Base-by-base conservation (phyloP, 169 alveolate genomes). In the Babesia sp. region DNA sequence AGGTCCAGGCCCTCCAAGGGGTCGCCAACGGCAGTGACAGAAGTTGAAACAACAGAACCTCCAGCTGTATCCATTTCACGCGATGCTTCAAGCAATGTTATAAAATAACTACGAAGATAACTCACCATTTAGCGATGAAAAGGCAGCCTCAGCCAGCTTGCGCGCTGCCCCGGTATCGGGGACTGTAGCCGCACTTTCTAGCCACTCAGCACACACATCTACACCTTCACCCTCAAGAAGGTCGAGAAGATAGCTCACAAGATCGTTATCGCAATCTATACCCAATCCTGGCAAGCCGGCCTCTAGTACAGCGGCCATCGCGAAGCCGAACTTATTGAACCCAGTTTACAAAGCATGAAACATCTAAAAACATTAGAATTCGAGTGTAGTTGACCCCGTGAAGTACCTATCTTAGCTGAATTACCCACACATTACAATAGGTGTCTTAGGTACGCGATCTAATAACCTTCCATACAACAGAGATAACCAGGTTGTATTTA, bases 181-280 rank as follows among this genome's bases (percentile, higher is more conserved):
- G 28, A 20, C 74, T 6, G 45, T 31, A 1, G 74, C 7, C 26
- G 74, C 74, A 11, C 54, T 22, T 28, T 44, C 74, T 33, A 64
- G 33, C 74, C 74, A 64, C 28, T 64, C 74, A 20, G 61, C 74
- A 31, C 74, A 64, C 11, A 34, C 45, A 5, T 46, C 74, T 20
- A 29, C 50, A 1, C 74, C 74, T 20, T 64, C 74, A 1, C 53
- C 29, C 11, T 64, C 59, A 9, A 64, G 26, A 4, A 64, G 31
- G 24, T 46, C 74, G 36, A 64, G 18, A 2, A 64, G 61, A 36
- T 64, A 64, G 31, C 14, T 12, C 8, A 50, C 45, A 18, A 64
- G 18, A 24, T 64, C 74, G 1, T 31, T 26, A 56, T 64, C 74
- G 16, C 55, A 20, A 2, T 64, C 74, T 5, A 64, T 12, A n/a